Conservation (phyloP, 495 filamentous ascomycete genomes). For the Barbatosphaeria neglecta region DNA sequence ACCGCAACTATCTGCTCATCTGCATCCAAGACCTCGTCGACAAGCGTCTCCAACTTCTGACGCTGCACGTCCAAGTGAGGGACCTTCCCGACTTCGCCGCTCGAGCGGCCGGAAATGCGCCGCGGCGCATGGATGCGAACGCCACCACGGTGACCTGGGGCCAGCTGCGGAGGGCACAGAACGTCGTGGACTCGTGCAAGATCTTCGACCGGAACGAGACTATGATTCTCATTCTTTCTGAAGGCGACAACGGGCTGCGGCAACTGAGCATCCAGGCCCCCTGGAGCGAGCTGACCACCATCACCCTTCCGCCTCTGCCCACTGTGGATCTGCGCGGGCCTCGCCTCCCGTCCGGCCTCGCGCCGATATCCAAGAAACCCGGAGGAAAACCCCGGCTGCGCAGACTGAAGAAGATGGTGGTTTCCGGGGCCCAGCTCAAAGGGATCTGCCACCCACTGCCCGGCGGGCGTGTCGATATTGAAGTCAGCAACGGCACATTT, state of each 20-base stretch:
- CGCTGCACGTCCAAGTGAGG: constrained; percentile 38
- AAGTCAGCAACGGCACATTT: constrained; percentile 45
- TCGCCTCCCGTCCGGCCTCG: constrained; percentile 23
- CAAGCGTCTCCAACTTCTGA: constrained; percentile 54
- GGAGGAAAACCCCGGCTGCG: not conserved
- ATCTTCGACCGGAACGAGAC: constrained; percentile 57
- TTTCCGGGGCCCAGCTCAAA: constrained; percentile 23
- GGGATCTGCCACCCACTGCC: constrained; percentile 31
- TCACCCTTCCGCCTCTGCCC: constrained; percentile 36
- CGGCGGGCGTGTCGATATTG: constrained; percentile 50
- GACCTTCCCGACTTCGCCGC: constrained; percentile 2
- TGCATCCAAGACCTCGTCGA: constrained; percentile 59
- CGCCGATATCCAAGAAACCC: constrained; percentile 2
- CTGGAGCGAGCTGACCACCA: constrained; percentile 52
- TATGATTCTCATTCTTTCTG: constrained; percentile 58
- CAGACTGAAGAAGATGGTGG: constrained; percentile 6
- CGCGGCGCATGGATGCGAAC: not conserved
- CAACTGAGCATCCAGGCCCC: constrained; percentile 64
- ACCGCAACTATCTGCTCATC: constrained; percentile 44
- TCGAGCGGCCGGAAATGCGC: constrained; percentile 11
- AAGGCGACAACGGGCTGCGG: constrained; percentile 46
- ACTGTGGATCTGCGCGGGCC: constrained; percentile 25
- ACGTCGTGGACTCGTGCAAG: constrained; percentile 64
- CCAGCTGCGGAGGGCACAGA: constrained; percentile 37
- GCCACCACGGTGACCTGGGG: constrained; percentile 22